Evolutionary conservation across 495 filamentous ascomycete genomes (phyloP), one percentile per base, ranked within the genome.

Genomic region (Physcia stellaris): DNA sequence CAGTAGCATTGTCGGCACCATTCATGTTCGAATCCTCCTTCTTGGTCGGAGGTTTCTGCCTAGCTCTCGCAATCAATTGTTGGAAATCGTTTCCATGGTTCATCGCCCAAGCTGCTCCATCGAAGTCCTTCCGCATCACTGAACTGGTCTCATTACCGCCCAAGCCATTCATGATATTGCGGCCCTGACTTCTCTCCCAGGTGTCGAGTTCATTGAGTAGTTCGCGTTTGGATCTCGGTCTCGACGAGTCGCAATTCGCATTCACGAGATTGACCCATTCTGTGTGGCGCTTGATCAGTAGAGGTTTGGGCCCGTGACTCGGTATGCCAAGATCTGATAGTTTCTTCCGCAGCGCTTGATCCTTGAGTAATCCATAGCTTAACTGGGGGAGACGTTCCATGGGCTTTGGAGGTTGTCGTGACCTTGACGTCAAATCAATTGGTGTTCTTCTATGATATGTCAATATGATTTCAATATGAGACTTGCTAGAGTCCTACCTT

Each of bases 181-280:
- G 45, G 22, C 67, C 67, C 42, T 88, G 74, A 0, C 80, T 87
- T 22, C 70, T 63, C 50, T 98, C 90, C 87, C 90, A 95, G 2
- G 69, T 49, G 18, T 86, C 79, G 13, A 98, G 52, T 39, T 94
- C 88, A 4, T 68, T 68, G 21, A 90, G 52, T 5, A 98, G 51
- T 33, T 88, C 78, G 3, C 61, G 54, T 46, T 83, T 84, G 4
- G 66, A 59, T 49, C 80, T 79, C 1, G 83, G 85, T 3, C 57
- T 60, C 38, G 67, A 71, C 2, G 85, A 79, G 55, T 99, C 90
- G 57, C 84, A 88, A 47, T 96, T 96, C 11, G 92, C 84, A 54
- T 99, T 99, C 79, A 84, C 95, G 19, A 96, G 53, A 30, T 87
- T 95, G 47, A 88, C 66, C 86, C 86, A 99, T 60, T 99, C 90